These are phyloP conservation scores for Corymbia citriodora DNA, from an alignment of 441 rosid genomes.

Conservation along the genomic window DNA sequence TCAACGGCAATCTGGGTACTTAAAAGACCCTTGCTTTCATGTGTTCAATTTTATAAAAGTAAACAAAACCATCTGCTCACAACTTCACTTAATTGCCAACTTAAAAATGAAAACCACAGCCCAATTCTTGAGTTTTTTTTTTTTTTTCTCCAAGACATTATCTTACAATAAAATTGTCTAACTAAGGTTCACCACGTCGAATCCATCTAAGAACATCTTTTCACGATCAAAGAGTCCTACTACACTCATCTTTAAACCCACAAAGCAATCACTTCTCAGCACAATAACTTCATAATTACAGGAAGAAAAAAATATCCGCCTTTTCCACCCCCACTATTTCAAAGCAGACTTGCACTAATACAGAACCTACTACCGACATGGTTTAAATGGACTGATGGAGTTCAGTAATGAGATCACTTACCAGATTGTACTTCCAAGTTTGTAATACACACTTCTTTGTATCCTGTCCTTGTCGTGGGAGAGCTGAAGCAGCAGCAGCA, in stretches of 20 bases:
- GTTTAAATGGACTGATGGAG: too few relatives aligned
- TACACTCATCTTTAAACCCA: background rate
- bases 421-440: too few relatives aligned
- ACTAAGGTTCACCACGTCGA: background rate
- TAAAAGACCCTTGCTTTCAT: background rate
- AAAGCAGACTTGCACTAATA: too few relatives aligned
- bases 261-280: background rate
- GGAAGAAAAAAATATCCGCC: background rate
- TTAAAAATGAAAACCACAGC: background rate
- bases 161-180: background rate
- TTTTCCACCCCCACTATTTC: too few relatives aligned
- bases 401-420: too few relatives aligned
- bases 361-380: too few relatives aligned
- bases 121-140: background rate
- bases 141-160: background rate
- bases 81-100: background rate
- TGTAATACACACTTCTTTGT: too few relatives aligned
- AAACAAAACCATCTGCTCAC: background rate
- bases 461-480: too few relatives aligned
- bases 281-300: too few relatives aligned
- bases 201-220: background rate
- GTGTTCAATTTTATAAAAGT: background rate
- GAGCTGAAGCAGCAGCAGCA: fast-evolving
- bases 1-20: background rate
- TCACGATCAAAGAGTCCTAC: background rate